Percentiles rank a stretch among this genome's conserved stretches.
phyloP scores from a whole-genome alignment of 164 flowering plant species.

The Amborella trichopoda region DNA sequence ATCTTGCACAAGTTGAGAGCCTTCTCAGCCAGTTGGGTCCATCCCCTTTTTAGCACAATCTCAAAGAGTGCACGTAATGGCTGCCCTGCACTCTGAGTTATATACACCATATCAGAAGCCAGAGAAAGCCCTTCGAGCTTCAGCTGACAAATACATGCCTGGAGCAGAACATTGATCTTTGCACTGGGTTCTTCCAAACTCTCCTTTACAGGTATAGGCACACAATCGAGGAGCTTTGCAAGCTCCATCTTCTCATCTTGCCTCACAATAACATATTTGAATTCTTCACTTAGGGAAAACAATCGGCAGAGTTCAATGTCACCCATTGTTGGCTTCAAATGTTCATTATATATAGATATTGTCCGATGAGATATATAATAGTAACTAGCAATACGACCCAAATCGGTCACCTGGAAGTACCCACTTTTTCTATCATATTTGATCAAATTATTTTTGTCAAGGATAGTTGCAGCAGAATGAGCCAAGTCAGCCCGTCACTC shows the following conservation, averaged over 20 bases:
- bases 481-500: conserved; percentile 96
- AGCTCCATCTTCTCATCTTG: conserved; percentile 98
- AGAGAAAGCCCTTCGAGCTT: conserved; percentile 98
- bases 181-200: conserved; percentile 97
- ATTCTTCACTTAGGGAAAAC: conserved; percentile 96
- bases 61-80: conserved; percentile 93
- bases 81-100: conserved; percentile 99
- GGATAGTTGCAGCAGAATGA: conserved; percentile 85
- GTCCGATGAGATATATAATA: conserved; percentile 93
- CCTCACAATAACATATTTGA: conserved; percentile 90
- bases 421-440: conserved; percentile 97
- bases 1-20: conserved; percentile 91
- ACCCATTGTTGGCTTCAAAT: conserved; percentile 97
- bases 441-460: conserved; percentile 84
- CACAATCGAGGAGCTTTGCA: conserved; percentile 88
- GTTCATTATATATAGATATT: conserved; percentile 84
- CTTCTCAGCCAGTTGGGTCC: conserved; percentile 95
- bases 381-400: conserved; percentile 97
- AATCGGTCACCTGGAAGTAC: conserved; percentile 94
- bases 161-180: conserved; percentile 92
- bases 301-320: conserved; percentile 91
- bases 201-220: conserved; percentile 95
- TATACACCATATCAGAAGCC: conserved; percentile 94
- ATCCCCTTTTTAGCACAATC: conserved; percentile 88
- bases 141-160: conserved; percentile 86